Evolutionary conservation across 371 early-diverging fungal genomes (phyloP), one percentile per base, ranked within the genome.

Genomic region (Catenaria anguillulae): DNA sequence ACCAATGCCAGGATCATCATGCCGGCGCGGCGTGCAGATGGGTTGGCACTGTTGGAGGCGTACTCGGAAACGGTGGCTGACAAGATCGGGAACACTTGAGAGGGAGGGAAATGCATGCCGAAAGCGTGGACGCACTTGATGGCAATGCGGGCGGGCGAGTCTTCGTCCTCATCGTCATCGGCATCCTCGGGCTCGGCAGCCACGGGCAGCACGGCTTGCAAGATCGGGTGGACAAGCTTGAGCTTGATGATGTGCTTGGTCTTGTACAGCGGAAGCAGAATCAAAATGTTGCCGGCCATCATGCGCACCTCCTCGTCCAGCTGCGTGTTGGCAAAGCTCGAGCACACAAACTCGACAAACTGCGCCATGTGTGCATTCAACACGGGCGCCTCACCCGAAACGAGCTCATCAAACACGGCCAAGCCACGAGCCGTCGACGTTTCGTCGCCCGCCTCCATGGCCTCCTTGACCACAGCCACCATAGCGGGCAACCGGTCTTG

Each of bases 1-100:
- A 79, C 69, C n/a, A 87, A 87, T 60, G 88, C 90, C 66, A 93
- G 77, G 8, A 86, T 80, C 75, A 92, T 82, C 88, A 93, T 86
- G 60, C 86, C 86, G 48, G 90, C 90, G 70, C 89, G 89, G 61
- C 92, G 83, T 65, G 70, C 79, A 56, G 74, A 71, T 42, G 88
- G 84, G 55, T 87, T 78, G 6, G 78, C 71, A 60, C 77, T 86
- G 48, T 43, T 34, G 33, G n/a, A 8, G 17, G 43, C 60, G 19
- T 23, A 23, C 23, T 12, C 62, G 8, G 26, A 6, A 24, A 58
- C 17, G 15, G 15, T 29, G 43, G 36, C 36, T 68, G 84, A 77
- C 35, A 88, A 81, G 3, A 79, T 71, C 10, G 89, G 88, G 73
- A 90, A 92, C 12, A 93, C 88, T 62, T 88, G 86, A 64, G 84